These are phyloP conservation scores for Hypomyces rosellus DNA, from an alignment of 2,329 filamentous ascomycete genomes.

Conservation along the genomic window DNA sequence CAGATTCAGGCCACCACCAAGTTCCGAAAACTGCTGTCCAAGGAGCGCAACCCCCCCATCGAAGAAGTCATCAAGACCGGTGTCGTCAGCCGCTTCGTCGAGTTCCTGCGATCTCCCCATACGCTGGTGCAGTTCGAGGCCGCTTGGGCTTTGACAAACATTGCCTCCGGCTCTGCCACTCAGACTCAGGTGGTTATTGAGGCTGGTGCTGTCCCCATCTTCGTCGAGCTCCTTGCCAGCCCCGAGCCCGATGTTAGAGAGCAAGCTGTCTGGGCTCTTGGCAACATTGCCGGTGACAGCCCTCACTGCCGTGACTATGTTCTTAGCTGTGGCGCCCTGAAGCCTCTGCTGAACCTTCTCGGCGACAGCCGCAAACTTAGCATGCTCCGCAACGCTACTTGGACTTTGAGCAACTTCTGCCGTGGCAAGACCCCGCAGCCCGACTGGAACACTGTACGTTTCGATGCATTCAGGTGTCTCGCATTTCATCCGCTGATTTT, in stretches of 20 bases:
- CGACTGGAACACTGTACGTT: slow-evolving; percentile 87
- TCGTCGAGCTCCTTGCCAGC: slow-evolving; percentile 91
- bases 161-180: slow-evolving; percentile 91
- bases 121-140: slow-evolving; percentile 98
- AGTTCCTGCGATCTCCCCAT: slow-evolving; percentile 95
- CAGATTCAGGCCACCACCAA: slow-evolving; percentile 98
- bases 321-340: slow-evolving; percentile 81
- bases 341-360: slow-evolving; percentile 80
- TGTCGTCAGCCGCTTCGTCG: slow-evolving; percentile 94
- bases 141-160: slow-evolving; percentile 98
- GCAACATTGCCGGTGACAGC: slow-evolving; percentile 98
- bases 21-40: slow-evolving; percentile 95
- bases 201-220: slow-evolving; percentile 95
- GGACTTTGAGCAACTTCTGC: slow-evolving; percentile 99
- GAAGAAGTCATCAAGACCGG: slow-evolving; percentile 99
- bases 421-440: slow-evolving; percentile 98
- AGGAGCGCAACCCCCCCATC: slow-evolving; percentile 98
- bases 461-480: background rate
- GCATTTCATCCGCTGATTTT: slow-evolving; percentile 2
- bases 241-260: slow-evolving; percentile 96
- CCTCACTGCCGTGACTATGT: slow-evolving; percentile 97
- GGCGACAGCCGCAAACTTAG: slow-evolving; percentile 97
- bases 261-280: slow-evolving; percentile 96
- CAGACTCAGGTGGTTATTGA: slow-evolving; percentile 99
- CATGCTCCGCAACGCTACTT: slow-evolving; percentile 98